Evolutionary conservation across 768 basidiomycete species (phyloP).

Genomic region (Hortiboletus campestris): DNA sequence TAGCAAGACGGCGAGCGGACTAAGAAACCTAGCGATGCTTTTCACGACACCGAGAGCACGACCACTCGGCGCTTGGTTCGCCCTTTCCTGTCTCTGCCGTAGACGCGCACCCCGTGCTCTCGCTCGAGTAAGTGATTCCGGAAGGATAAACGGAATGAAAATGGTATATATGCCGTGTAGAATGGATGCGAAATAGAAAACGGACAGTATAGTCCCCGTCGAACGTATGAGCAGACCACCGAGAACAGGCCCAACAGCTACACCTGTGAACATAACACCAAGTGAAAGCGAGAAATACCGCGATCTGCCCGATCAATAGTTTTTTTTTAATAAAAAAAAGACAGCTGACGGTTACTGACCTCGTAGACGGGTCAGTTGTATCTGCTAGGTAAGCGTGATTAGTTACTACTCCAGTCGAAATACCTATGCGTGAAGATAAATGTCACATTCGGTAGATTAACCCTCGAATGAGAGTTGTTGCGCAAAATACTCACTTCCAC

Average conservation of each 20-base stretch:
- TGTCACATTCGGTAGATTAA: neutral
- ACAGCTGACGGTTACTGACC: conserved; percentile 51
- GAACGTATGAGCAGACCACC: conserved; percentile 62
- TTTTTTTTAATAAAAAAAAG: conserved; percentile 8
- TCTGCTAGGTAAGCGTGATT: conserved; percentile 71
- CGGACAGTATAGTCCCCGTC: conserved; percentile 54
- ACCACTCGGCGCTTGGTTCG: neutral
- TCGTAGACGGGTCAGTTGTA: conserved; percentile 50
- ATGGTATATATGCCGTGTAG: conserved; percentile 50
- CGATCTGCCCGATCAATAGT: conserved; percentile 41
- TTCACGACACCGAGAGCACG: conserved; percentile 28
- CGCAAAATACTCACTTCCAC: conserved; percentile 57
- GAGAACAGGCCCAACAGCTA: conserved; percentile 73
- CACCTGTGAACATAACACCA: conserved; percentile 72
- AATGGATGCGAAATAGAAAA: conserved; percentile 65
- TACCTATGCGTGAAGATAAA: conserved; percentile 38
- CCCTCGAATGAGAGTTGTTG: neutral
- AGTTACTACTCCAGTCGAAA: conserved; percentile 48
- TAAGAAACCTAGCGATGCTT: conserved; percentile 59
- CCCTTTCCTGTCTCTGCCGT: conserved; percentile 15
- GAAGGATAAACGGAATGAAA: conserved; percentile 59
- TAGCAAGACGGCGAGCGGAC: conserved; percentile 65
- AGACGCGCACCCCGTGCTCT: conserved; percentile 36
- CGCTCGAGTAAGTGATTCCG: conserved; percentile 68
- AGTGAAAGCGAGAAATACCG: conserved; percentile 60